Percentiles rank a stretch among this genome's conserved stretches.
Evolutionary conservation across 2,329 filamentous ascomycete genomes (phyloP).

Genomic region (Colletotrichum sp.): DNA sequence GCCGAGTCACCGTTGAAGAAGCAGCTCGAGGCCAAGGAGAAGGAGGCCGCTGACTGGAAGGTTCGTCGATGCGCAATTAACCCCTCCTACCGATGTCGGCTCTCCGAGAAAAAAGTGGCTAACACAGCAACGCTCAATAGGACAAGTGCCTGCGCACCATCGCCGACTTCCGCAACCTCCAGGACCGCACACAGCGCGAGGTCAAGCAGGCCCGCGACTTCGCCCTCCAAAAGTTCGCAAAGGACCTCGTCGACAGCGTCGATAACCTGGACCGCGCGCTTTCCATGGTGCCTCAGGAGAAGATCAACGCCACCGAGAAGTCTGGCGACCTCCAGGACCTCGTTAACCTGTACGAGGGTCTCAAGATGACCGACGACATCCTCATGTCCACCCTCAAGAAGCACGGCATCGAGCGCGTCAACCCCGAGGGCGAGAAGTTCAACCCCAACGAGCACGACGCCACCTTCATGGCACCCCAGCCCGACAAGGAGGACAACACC

Average conservation of each 20-base stretch:
- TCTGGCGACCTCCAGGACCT: conserved; percentile 72
- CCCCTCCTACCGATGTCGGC: conserved; percentile 6
- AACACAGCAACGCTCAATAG: conserved; percentile 48
- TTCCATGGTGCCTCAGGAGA: conserved; percentile 75
- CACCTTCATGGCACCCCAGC: conserved; percentile 89
- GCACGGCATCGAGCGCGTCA: conserved; percentile 90
- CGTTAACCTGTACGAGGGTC: conserved; percentile 80
- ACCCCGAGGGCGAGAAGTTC: conserved; percentile 86
- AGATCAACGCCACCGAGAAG: conserved; percentile 59
- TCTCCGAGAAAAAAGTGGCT: neutral
- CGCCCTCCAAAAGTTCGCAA: conserved; percentile 93
- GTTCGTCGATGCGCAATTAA: conserved; percentile 52
- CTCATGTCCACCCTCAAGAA: conserved; percentile 89
- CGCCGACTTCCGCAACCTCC: conserved; percentile 97
- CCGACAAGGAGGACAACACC: conserved; percentile 86
- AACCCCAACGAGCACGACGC: conserved; percentile 97
- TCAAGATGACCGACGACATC: conserved; percentile 94
- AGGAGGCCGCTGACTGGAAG: conserved; percentile 77
- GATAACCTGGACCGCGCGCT: conserved; percentile 98
- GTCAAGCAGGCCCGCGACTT: conserved; percentile 88
- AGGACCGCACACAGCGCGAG: conserved; percentile 92
- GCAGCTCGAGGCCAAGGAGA: conserved; percentile 56
- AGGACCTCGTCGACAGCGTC: conserved; percentile 92
- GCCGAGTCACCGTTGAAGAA: conserved; percentile 53
- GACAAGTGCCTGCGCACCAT: conserved; percentile 94